Percentiles rank a stretch among this genome's conserved stretches.
phyloP scores from a whole-genome alignment of 106 monocot species.

The Agapanthus africanus region DNA sequence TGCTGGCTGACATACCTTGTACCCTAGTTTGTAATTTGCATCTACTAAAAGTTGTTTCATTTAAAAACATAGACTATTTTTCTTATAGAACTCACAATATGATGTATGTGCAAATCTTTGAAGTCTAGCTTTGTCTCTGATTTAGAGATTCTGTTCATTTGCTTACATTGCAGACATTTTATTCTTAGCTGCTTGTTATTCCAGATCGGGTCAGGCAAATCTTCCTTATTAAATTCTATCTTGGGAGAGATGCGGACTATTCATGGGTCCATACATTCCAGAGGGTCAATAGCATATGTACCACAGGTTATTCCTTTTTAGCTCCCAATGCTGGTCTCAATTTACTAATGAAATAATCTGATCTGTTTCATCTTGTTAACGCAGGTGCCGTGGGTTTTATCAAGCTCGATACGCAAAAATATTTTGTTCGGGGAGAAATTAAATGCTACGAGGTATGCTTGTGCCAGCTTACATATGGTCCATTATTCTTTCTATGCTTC shows the following conservation, averaged over 20 bases:
- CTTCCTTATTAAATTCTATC: constrained; percentile 75
- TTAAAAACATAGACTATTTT: not conserved
- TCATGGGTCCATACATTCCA: constrained; percentile 43
- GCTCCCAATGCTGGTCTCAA: not conserved
- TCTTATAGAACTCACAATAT: not conserved
- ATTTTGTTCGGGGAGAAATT: constrained; percentile 77
- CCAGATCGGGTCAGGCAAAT: constrained; percentile 94
- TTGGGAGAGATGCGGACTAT: constrained; percentile 67
- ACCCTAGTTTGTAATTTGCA: not conserved
- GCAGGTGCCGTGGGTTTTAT: constrained; percentile 90
- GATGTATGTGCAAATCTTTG: not conserved
- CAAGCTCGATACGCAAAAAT: constrained; percentile 83
- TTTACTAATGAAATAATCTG: not conserved
- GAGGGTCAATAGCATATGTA: constrained; percentile 78
- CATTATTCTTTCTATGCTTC: not conserved
- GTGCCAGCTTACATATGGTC: not conserved
- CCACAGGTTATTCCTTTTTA: constrained; percentile 58
- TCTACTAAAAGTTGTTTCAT: not conserved
- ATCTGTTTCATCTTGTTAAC: constrained; percentile 9
- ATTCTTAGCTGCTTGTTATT: not conserved
- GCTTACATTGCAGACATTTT: not conserved
- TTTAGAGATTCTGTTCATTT: not conserved
- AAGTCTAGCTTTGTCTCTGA: not conserved
- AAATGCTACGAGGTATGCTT: constrained; percentile 50
- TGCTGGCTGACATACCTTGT: too few relatives aligned